Conservation (phyloP, 176 grass and related monocot species). For the Pontederia crassipes region DNA sequence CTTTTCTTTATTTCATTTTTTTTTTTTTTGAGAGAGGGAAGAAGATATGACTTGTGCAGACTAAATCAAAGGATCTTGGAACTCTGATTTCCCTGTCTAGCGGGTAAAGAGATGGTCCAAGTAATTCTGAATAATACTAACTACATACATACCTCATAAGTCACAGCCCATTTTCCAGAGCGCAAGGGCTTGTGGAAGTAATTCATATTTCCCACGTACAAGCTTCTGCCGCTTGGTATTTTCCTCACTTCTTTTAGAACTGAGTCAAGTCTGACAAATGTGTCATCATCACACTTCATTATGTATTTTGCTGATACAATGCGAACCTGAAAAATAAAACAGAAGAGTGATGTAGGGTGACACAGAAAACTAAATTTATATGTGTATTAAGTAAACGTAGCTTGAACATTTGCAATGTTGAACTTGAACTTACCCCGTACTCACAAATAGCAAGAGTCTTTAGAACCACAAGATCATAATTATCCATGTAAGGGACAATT, state of each 20-base stretch:
- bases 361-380: not conserved
- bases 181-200: constrained; percentile 1
- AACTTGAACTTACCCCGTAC: constrained; percentile 2
- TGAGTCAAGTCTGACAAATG: constrained; percentile 6
- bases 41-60: too few species aligned
- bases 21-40: too few species aligned
- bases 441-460: constrained; percentile 11
- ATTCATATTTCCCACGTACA: constrained; percentile 5
- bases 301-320: not conserved
- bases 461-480: constrained; percentile 12
- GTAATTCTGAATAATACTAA: too few species aligned
- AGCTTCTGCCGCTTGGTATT: not conserved
- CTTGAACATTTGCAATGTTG: not conserved
- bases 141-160: constrained; percentile 2
- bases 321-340: not conserved
- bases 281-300: constrained; percentile 14
- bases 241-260: not conserved
- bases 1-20: too few species aligned
- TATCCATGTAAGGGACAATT: constrained; percentile 9
- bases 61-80: too few species aligned
- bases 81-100: too few species aligned
- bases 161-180: constrained; percentile 6
- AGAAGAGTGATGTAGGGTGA: not conserved
- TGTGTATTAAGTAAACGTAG: not conserved
- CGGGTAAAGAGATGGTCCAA: too few species aligned